phyloP scores from a whole-genome alignment of 768 basidiomycete species.

The Pleurotus djamor region DNA sequence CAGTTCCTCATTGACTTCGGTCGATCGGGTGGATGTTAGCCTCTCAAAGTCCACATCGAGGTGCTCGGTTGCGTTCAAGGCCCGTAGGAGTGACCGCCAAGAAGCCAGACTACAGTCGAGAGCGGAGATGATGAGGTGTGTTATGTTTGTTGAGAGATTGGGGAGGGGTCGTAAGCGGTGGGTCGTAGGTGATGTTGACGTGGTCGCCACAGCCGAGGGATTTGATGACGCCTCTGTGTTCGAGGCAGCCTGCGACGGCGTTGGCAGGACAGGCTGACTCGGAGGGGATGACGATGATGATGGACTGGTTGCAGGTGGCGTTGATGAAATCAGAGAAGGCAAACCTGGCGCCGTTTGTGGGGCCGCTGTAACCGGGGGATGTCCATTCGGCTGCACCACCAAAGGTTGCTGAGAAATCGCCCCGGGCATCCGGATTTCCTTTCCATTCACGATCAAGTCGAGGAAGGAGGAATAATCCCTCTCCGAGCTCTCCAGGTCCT shows the following conservation, averaged over 20 bases:
- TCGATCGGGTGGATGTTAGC: constrained; percentile 12
- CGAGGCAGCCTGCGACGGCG: not conserved
- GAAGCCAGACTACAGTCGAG: constrained; percentile 36
- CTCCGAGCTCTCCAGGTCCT: constrained; percentile 50
- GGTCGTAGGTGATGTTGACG: not conserved
- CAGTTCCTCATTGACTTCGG: not conserved
- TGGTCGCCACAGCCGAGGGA: not conserved
- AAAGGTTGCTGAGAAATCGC: constrained; percentile 5
- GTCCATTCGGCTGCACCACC: not conserved
- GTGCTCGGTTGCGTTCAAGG: constrained; percentile 27
- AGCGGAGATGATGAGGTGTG: constrained; percentile 36
- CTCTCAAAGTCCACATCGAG: constrained; percentile 43
- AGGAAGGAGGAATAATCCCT: constrained; percentile 52
- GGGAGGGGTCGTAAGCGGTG: constrained; percentile 23
- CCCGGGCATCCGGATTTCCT: constrained; percentile 1
- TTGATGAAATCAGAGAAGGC: not conserved
- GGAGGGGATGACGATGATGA: not conserved
- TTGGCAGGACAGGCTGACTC: not conserved
- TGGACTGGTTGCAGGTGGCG: constrained; percentile 3
- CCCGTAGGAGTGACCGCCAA: constrained; percentile 32
- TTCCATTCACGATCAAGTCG: constrained; percentile 26
- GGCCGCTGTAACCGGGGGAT: not conserved
- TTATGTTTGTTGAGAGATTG: constrained; percentile 23
- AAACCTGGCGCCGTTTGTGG: not conserved
- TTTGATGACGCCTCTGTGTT: not conserved